phyloP scores from a whole-genome alignment of 2,329 filamentous ascomycete species.

The Microcyclospora pomicola region DNA sequence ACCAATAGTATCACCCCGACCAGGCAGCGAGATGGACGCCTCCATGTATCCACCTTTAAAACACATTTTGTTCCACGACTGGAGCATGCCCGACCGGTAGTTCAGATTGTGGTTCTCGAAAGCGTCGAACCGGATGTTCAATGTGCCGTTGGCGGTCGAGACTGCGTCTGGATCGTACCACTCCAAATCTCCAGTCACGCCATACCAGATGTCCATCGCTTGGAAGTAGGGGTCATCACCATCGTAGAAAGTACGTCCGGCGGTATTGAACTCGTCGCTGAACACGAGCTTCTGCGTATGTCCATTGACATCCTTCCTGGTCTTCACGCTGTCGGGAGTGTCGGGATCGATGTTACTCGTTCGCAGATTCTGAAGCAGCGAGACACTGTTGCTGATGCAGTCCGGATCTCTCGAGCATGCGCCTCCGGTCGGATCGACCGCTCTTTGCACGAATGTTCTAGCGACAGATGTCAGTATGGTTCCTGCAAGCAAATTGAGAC shows the following conservation, averaged over 20 bases:
- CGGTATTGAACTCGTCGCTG: constrained; percentile 57
- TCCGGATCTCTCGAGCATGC: constrained; percentile 30
- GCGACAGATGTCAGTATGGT: constrained; percentile 5
- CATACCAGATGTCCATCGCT: constrained; percentile 58
- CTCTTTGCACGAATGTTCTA: constrained; percentile 44
- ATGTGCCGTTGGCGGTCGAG: constrained; percentile 44
- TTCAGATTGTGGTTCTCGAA: constrained; percentile 52
- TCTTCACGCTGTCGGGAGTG: constrained; percentile 45
- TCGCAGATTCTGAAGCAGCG: constrained; percentile 47
- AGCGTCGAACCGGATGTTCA: constrained; percentile 51
- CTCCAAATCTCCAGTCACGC: constrained; percentile 55
- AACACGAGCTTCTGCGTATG: constrained; percentile 50
- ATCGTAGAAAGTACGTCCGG: constrained; percentile 55
- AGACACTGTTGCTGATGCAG: constrained; percentile 34
- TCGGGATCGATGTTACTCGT: constrained; percentile 51
- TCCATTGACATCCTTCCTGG: constrained; percentile 44
- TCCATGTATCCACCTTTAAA: constrained; percentile 59
- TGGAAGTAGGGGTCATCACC: constrained; percentile 57
- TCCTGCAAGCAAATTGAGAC: background rate
- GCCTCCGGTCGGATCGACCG: constrained; percentile 23
- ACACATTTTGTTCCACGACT: constrained; percentile 61
- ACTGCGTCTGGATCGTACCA: constrained; percentile 28
- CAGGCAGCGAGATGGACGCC: constrained; percentile 56
- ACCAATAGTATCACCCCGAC: constrained; percentile 50
- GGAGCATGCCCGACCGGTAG: constrained; percentile 60